Base-by-base conservation (phyloP, 169 alveolate genomes). In the Plasmodium malariae region DNA sequence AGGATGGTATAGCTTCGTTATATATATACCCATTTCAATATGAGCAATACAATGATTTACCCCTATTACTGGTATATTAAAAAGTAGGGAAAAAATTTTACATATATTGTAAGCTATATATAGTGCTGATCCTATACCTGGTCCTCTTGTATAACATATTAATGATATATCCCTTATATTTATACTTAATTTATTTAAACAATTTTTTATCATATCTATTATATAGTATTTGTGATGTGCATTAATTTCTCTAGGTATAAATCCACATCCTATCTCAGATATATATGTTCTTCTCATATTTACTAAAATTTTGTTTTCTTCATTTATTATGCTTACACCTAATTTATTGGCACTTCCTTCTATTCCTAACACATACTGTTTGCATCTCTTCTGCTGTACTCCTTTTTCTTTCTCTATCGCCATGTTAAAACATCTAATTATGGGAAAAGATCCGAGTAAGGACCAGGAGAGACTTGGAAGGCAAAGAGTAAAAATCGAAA, bases 21-120 rank as follows among this genome's bases (percentile, higher is more conserved):
- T 98, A 30, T 96, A 89, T 70, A 99, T 88, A 40, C 99, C 99
- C 99, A 99, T 99, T 95, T 99, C 99, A 6, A 99, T 98, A 93
- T 99, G 99, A 0, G 99, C 99, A 19, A 99, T 98, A 90, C 99
- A 99, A 88, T 99, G 99, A 88, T 99, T 99, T 0, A 98, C 99
- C 45, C 99, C 99, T 24, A 99, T 96, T 1, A 99, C 94, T 0
- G 99, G 99, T 26, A 95, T 96, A 34, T 96, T 96, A 92, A 98
- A 98, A 26, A 98, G 94, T 54, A 94, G 94, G 60, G 98, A 94
- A 65, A 99, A 88, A 11, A 99, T 97, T 88, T 99, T 96, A 3
- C 98, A 98, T 24, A 98, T 98, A 19, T 98, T 71, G 14, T 99
- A 99, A 26, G 99, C 99, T 6, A 98, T 99, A 43, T 98, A 94